Evolutionary conservation across 306 rosid species (phyloP).

Genomic region (Glycine soja): DNA sequence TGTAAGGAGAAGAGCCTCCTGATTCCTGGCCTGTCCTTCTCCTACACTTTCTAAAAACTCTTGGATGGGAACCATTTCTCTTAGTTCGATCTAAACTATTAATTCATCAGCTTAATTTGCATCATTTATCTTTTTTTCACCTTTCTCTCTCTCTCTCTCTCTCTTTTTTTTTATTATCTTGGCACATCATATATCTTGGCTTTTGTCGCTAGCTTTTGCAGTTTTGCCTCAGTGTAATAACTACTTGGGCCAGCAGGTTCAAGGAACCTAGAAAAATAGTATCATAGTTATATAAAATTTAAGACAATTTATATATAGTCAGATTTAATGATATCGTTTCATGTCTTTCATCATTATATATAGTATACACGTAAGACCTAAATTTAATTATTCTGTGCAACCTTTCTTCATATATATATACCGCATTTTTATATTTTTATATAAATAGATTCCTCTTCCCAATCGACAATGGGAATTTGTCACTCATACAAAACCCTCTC

Average conservation of each 20-base stretch:
- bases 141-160: background rate
- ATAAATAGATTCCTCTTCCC: constrained; percentile 19
- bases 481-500: constrained; percentile 19
- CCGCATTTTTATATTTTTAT: background rate
- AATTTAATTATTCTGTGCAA: constrained; percentile 10
- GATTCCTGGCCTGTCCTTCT: too few species aligned
- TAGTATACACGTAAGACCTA: background rate
- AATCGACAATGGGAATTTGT: constrained; percentile 48
- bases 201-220: constrained; percentile 39
- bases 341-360: constrained; percentile 34
- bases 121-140: constrained; percentile 7
- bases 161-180: background rate
- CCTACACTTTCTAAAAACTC: background rate
- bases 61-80: background rate
- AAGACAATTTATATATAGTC: constrained; percentile 28
- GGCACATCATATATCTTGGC: constrained; percentile 18
- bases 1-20: too few species aligned
- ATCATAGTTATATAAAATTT: constrained; percentile 22
- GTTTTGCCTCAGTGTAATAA: constrained; percentile 41
- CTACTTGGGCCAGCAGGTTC: constrained; percentile 15
- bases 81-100: background rate
- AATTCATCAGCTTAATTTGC: background rate
- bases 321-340: constrained; percentile 31
- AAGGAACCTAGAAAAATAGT: background rate
- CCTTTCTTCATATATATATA: background rate